Evolutionary conservation across 139 green algal genomes (phyloP), one percentile per base, ranked within the genome.

Genomic region (Tetradesmus lagerheimii): DNA sequence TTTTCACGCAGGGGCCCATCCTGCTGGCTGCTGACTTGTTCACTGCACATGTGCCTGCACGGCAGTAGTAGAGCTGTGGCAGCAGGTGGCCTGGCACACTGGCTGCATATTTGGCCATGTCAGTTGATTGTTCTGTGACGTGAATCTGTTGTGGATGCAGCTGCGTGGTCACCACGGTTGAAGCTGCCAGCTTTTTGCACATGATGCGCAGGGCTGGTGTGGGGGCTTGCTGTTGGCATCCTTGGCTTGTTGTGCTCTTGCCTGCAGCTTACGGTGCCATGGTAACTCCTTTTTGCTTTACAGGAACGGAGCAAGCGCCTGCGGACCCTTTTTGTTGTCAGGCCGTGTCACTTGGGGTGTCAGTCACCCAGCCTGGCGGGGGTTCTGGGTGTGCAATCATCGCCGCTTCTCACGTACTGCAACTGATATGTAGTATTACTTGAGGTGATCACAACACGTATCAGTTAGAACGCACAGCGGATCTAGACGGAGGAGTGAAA

Each of bases 11-110:
- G 16, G 87, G 77, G 2, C 71, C 76, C 27, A 41, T 89, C 6
- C 16, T 89, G 67, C 71, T 84, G 71, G 85, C 85, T 39, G 57
- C n/a, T 14, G 85, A 89, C 45, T 74, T 89, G 27, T 84, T 89
- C 34, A 89, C 71, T 27, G 34, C 45, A 18, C 85, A 89, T 75
- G 74, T 89, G 34, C 71, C 85, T 27, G 38, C 39, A 2, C n/a
- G 76, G 23, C 37, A 89, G 31, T 23, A 8, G 23, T 6, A 80
- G 5, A n/a, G 35, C 18, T 27, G 18, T 35, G 31, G 71, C 31
- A 41, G 12, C 47, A n/a, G 20, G 23, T 4, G 31, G 31, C 16
- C 25, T 71, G 23, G 0, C 14, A 25, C 12, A 11, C 4, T 25
- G 74, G 76, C 37, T 53, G 76, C 37, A 82, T 5, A 50, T 9